Evolutionary conservation across 352 stramenopile species (phyloP).

Genomic region (Phytopythium montanum): DNA sequence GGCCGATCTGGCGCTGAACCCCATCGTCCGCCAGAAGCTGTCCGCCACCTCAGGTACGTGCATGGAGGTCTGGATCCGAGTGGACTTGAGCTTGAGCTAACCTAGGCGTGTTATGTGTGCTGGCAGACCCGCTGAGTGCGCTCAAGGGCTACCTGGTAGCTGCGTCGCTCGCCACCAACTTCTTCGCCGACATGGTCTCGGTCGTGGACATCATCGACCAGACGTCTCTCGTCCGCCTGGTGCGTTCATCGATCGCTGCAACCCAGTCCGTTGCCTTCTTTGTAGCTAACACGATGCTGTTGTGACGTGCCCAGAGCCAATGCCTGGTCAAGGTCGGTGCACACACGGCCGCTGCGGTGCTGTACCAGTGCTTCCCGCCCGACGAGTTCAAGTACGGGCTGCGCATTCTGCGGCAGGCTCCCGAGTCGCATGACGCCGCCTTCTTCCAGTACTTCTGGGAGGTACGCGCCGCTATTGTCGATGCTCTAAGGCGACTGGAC

Average conservation of each 20-base stretch:
- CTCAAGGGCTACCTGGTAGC: conserved; percentile 73
- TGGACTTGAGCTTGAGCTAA: conserved; percentile 1
- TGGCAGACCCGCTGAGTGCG: conserved; percentile 65
- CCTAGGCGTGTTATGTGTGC: conserved; percentile 1
- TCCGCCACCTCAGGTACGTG: conserved; percentile 50
- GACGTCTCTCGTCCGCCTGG: conserved; percentile 77
- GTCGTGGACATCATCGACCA: conserved; percentile 83
- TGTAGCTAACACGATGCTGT: conserved; percentile 8
- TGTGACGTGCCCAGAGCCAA: conserved; percentile 45
- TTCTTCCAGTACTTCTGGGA: conserved; percentile 90
- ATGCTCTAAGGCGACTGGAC: not conserved
- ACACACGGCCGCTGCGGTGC: conserved; percentile 73
- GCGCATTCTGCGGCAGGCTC: conserved; percentile 68
- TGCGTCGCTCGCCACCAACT: conserved; percentile 77
- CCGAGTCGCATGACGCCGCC: conserved; percentile 59
- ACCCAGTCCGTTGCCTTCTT: not conserved
- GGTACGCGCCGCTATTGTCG: conserved; percentile 24
- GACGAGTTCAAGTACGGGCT: conserved; percentile 83
- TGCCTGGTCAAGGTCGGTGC: conserved; percentile 81
- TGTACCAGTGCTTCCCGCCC: conserved; percentile 79
- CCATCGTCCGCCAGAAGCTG: conserved; percentile 65
- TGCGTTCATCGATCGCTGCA: conserved; percentile 19
- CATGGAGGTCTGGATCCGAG: not conserved
- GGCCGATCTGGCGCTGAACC: conserved; percentile 67
- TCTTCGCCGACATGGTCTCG: conserved; percentile 66